Evolutionary conservation across 768 basidiomycete species (phyloP), one percentile per base, ranked within the genome.

Genomic region (Kwoniella newhampshirensis): DNA sequence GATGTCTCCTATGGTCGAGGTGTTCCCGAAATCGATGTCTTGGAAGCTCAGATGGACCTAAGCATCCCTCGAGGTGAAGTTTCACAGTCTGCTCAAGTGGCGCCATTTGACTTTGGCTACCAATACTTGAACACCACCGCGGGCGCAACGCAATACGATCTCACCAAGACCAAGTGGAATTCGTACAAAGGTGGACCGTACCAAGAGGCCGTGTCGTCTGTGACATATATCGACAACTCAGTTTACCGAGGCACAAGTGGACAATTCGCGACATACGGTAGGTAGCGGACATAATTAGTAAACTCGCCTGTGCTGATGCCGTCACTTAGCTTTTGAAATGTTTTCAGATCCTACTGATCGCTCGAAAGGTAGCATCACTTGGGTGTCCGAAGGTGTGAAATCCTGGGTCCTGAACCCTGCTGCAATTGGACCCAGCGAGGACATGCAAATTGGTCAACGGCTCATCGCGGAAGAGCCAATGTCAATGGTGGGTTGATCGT

Each of bases 391-490:
- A 57, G 86, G 84, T 4, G 60, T 79, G 36, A 77, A 82, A 67
- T 82, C 87, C 0, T 97, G 93, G 91, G 85, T 81, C 27, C 76
- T 88, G 43, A 84, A 82, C 9, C 77, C 88, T 1, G 80, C 77
- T 2, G 79, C 88, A 2, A 77, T 91, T n/a, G 87, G 84, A 3
- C 77, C 91, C 1, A 86, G 92, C 76, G 21, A 82, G 0, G 70
- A 64, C 3, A 78, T 83, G 0, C 60, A 85, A 52, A 80, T 98
- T 46, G 80, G 82, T 32, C 79, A 82, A 66, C 81, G 93, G 30
- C 68, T 92, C 15, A 85, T 84, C 54, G 81, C 91, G 4, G 89
- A 93, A 69, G 96, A 99, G 74, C 94, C 96, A 1, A 87, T 97
- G 91, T 91, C 64, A 61, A 84, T 78, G 49, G 51, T 59, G 55